These are phyloP conservation scores for Cutaneotrichosporon spelunceum DNA, from an alignment of 1,284 basidiomycete genomes.

Conservation along the genomic window DNA sequence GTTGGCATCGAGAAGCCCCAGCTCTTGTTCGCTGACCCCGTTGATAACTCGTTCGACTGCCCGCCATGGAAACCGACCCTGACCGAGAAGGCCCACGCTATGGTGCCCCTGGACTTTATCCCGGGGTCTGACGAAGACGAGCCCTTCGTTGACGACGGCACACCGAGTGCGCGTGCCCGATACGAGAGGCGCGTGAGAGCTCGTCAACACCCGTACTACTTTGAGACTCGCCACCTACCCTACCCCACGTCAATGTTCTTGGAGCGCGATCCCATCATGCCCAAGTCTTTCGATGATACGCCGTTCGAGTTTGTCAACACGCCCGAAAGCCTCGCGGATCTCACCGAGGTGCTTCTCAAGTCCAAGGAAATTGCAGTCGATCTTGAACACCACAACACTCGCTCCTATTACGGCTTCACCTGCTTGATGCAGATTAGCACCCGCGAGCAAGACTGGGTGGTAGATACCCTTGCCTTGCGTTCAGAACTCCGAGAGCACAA, in stretches of 20 bases:
- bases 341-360: conserved; percentile 65
- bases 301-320: conserved; percentile 74
- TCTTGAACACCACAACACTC: conserved; percentile 85
- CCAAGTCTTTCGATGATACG: conserved; percentile 62
- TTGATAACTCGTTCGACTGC: conserved; percentile 59
- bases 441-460: conserved; percentile 76
- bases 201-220: conserved; percentile 68
- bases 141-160: background rate
- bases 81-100: conserved; percentile 66
- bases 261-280: conserved; percentile 54
- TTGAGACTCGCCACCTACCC: conserved; percentile 69
- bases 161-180: background rate
- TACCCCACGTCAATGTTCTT: conserved; percentile 70
- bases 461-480: conserved; percentile 77
- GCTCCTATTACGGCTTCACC: conserved; percentile 80
- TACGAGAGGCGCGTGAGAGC: conserved; percentile 2
- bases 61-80: conserved; percentile 61
- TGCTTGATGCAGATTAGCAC: conserved; percentile 94
- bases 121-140: conserved; percentile 22
- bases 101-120: conserved; percentile 64
- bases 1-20: conserved; percentile 75
- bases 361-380: conserved; percentile 87
- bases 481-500: conserved; percentile 61
- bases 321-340: conserved; percentile 57
- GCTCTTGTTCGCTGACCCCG: conserved; percentile 60